Evolutionary conservation across 148 eudicot species (phyloP), one percentile per base, ranked within the genome.

Genomic region (Silene conica): DNA sequence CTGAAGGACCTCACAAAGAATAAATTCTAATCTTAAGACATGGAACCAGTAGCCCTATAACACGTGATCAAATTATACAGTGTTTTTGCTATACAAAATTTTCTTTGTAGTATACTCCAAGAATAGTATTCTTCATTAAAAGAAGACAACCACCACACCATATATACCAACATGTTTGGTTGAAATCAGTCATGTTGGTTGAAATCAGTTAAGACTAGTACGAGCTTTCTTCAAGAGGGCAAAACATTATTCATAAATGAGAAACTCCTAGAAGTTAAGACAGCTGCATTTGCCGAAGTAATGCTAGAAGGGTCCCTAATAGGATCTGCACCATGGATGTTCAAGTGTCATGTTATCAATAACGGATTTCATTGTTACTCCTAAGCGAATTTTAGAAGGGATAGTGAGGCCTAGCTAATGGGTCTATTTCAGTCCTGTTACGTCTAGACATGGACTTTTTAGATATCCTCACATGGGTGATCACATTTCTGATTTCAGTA

Each of bases 301-400:
- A 25, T 11, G 58, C 41, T 14, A 52, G 60, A 69, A 69, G 60
- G 52, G n/a, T 15, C 60, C 41, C 57, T 46, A 48, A 15, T 22
- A 20, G 46, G 19, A 69, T 14, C 19, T 69, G 28, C 16, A 48
- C 46, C 56, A 46, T 10, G 0, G 23, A 18, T 19, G 25, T 54
- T 13, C 5, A 11, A 48, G 41, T 69, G 26, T 18, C 55, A 69
- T 8, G 25, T 14, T 25, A 34, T 18, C 58, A 48, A n/a, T 70
- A 8, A 55, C 19, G 5, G 19, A 13, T 23, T 19, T 21, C 16
- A 14, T 48, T 70, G 12, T 22, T 31, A 26, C 25, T 21, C 23
- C 11, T 59, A 59, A 65, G 50, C 12, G 46, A n/a, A 21, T 28
- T 63, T 31, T 65, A 65, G 50, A 65, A 65, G 46, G n/a, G 66